phyloP scores from a whole-genome alignment of 129 eudicot genomes.

The Ambrosia artemisiifolia region DNA sequence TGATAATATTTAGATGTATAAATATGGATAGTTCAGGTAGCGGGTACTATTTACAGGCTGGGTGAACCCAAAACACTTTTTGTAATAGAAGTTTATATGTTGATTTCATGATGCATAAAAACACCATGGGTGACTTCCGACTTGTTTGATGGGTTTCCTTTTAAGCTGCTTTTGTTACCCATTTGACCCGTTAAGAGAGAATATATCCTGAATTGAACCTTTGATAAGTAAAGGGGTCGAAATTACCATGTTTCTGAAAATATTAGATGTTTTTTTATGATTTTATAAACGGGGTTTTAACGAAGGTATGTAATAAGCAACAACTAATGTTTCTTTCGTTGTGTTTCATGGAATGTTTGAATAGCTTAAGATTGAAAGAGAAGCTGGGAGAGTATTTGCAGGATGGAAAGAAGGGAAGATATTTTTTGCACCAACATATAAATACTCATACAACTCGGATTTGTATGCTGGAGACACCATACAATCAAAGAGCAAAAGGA shows the following conservation, averaged over 20 bases:
- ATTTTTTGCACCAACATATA: slow-evolving; percentile 57
- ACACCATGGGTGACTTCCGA: neutral
- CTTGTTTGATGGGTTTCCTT: neutral
- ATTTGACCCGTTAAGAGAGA: neutral
- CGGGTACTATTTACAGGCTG: neutral
- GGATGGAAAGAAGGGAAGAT: slow-evolving; percentile 66
- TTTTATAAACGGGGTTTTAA: neutral
- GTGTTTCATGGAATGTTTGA: slow-evolving; percentile 18
- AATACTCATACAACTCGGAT: slow-evolving; percentile 56
- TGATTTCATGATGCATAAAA: neutral
- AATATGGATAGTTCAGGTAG: neutral
- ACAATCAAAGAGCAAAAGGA: slow-evolving; percentile 57
- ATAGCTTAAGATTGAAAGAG: slow-evolving; percentile 60
- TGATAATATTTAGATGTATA: neutral
- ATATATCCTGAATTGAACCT: neutral
- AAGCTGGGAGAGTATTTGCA: slow-evolving; percentile 53
- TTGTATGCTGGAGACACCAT: slow-evolving; percentile 49
- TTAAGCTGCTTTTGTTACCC: neutral
- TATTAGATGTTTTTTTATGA: neutral
- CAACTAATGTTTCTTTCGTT: neutral
- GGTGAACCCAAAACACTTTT: neutral
- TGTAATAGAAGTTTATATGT: neutral
- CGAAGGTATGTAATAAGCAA: too few species aligned
- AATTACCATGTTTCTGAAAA: neutral
- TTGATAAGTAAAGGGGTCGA: neutral